phyloP scores from a whole-genome alignment of 352 stramenopile species.

The Phytophthora niederhauseri region DNA sequence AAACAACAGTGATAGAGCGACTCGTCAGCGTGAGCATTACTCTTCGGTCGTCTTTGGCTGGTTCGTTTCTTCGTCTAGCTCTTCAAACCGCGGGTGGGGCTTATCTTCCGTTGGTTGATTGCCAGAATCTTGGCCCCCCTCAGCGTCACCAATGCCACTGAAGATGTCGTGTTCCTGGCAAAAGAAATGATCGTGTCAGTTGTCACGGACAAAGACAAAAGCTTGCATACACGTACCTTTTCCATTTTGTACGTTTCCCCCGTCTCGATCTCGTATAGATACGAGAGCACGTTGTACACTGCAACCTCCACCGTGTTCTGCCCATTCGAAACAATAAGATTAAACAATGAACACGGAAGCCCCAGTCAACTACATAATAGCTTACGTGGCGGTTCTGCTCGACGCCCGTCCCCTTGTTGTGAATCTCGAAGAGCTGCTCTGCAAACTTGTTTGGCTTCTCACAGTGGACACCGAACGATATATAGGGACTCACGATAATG shows the following conservation, averaged over 20 bases:
- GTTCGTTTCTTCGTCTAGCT: constrained; percentile 31
- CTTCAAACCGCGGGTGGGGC: constrained; percentile 29
- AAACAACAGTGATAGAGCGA: background rate
- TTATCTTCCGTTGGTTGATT: constrained; percentile 17
- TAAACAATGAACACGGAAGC: background rate
- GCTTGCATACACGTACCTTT: constrained; percentile 45
- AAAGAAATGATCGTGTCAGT: background rate
- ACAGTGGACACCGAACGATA: constrained; percentile 90
- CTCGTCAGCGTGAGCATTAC: constrained; percentile 6
- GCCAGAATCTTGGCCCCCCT: constrained; percentile 15
- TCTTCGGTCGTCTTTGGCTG: constrained; percentile 26
- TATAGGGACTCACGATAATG: constrained; percentile 91
- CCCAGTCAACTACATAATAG: background rate
- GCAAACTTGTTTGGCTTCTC: constrained; percentile 76
- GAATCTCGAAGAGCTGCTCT: constrained; percentile 91
- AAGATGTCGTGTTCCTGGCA: constrained; percentile 80
- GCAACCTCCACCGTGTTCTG: constrained; percentile 93
- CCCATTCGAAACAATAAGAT: background rate
- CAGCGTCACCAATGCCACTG: constrained; percentile 79
- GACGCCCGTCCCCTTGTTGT: constrained; percentile 93
- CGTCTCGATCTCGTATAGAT: constrained; percentile 92
- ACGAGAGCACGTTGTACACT: constrained; percentile 93
- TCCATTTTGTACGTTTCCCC: constrained; percentile 88
- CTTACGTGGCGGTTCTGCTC: constrained; percentile 94
- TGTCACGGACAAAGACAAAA: background rate